Evolutionary conservation across 805 yeast genomes (phyloP), one percentile per base, ranked within the genome.

Genomic region (Candida michaelii): DNA sequence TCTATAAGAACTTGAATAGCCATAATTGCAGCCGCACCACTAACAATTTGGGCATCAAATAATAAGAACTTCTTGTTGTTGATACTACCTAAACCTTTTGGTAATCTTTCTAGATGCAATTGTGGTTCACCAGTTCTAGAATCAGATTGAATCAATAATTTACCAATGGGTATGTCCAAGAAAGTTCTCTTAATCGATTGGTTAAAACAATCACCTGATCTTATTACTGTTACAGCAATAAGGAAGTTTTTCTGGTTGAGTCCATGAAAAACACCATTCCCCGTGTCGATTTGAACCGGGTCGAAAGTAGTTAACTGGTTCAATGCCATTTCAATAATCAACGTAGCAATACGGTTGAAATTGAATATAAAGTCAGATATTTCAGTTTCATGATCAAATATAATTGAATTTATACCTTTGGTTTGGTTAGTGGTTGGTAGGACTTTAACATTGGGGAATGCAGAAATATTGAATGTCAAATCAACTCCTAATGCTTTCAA

Each of bases 21-120:
- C 98, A 91, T 93, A 32, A 89, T 85, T 1, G 90, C 83, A 0
- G 96, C 96, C 0, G 97, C 95, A 2, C 98, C 99, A 23, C 95
- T 82, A 24, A 88, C 83, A 37, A 89, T 73, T 59, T 91, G 97
- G 0, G 96, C 88, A 57, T 91, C 97, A 55, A 88, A 78, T 37
- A 91, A 63, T 7, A 91, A 63, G 1, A 88, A 79, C 46, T 76
- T 78, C 27, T 66, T 60, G 30, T 55, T 47, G 1, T 38, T 30
- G 0, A 44, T 44, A 3, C 40, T 47, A 8, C 54, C 54, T 0
- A 54, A 15, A 12, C 48, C 39, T 21, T 50, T 46, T 0, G 97
- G 97, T 29, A 91, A 63, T 17, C 79, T 76, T 49, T 85, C 84
- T n/a, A 83, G 80, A 60, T 90, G 97, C 46, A 93, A 71, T 57